Base-by-base conservation (phyloP, 2,329 filamentous ascomycete genomes). In the Trichophaea hybrida region DNA sequence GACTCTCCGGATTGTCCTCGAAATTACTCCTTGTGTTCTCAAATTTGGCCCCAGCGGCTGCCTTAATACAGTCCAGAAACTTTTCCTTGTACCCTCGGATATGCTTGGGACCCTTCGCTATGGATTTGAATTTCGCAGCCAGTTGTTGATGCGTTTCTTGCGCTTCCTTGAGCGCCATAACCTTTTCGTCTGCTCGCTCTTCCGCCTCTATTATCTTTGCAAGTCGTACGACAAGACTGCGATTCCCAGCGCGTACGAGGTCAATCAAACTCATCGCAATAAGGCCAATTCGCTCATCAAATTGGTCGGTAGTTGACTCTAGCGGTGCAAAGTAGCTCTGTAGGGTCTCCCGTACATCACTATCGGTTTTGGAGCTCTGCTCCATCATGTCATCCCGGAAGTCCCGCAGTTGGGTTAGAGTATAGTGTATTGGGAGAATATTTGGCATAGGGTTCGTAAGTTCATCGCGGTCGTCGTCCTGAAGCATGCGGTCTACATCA, bases 41-140 rank as follows among this genome's bases (percentile, higher is more conserved):
- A 68, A 96, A 88, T 69, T 91, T 85, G 49, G 79, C 80, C 69
- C 86, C 79, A 5, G 84, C 86, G 64, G 82, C 83, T 60, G 83
- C 76, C 68, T 83, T 80, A 69, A 96, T 88, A 43, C 86, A 84
- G 69, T 86, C 79, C 43, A 95, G 73, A 71, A 97, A 96, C 71
- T 95, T 95, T 68, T 94, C 87, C 75, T 97, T 98, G 76, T 98
- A 98, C 2, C 91, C 93, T 65, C 91, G 84, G 57, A 94, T 82
- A 65, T 89, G 87, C 72, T 94, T 94, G 24, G 91, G 88, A 1
- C 91, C 91, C 65, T 91, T 86, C 7, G 90, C 91, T 73, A 98
- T 95, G 67, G 88, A 91, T 60, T 74, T 95, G 90, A 76, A 98
- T 95, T 51, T 65, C 34, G 84, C 84, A 7, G 90, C 93, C 70